Evolutionary conservation across 2,329 filamentous ascomycete genomes (phyloP).

Genomic region (Paradendryphiella salina): DNA sequence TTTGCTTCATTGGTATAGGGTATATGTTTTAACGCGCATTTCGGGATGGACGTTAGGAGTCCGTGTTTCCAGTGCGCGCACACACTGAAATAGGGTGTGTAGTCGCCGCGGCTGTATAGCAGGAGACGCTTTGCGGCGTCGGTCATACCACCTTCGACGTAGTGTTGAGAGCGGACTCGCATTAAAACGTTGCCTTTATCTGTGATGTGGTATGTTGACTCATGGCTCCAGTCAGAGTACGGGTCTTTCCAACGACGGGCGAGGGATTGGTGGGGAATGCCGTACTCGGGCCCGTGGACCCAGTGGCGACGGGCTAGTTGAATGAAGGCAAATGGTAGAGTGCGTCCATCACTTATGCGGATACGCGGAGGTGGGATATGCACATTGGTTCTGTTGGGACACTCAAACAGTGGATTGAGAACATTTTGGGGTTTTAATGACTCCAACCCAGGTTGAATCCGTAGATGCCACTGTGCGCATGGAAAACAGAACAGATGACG

Average conservation of each 20-base stretch:
- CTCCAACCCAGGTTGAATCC: conserved; percentile 58
- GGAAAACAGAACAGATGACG: conserved; percentile 63
- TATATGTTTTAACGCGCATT: conserved; percentile 64
- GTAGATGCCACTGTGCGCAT: conserved; percentile 59
- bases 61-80: conserved; percentile 67
- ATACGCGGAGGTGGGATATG: conserved; percentile 58
- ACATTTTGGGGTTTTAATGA: conserved; percentile 57
- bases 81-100: conserved; percentile 64
- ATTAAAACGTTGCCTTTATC: conserved; percentile 60
- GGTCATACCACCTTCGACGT: conserved; percentile 56
- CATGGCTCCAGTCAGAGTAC: conserved; percentile 57
- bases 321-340: conserved; percentile 61
- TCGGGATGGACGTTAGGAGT: conserved; percentile 62
- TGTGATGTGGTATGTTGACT: conserved; percentile 57
- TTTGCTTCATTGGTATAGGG: conserved; percentile 48
- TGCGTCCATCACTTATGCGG: conserved; percentile 54
- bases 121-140: conserved; percentile 58
- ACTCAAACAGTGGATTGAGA: conserved; percentile 61
- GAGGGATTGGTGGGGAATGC: conserved; percentile 45
- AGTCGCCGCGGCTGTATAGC: conserved; percentile 63
- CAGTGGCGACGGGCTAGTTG: conserved; percentile 59
- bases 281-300: conserved; percentile 51
- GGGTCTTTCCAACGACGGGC: conserved; percentile 59
- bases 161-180: conserved; percentile 60
- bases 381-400: conserved; percentile 58